Evolutionary conservation across 306 rosid genomes (phyloP).

Genomic region (Corylus heterophylla): DNA sequence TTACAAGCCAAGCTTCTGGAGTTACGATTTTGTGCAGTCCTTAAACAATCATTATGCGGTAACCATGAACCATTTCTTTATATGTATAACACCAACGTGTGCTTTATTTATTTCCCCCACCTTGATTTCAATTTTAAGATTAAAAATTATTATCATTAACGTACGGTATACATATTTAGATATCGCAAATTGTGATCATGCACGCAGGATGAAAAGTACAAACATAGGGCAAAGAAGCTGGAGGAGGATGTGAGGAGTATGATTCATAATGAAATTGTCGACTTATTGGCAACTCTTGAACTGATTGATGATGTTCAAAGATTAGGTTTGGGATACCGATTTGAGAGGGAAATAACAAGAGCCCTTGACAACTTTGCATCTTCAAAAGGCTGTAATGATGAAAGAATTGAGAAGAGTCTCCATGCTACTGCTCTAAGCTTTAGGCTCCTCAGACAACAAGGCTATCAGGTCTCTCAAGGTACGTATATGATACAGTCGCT

Average conservation of each 20-base stretch:
- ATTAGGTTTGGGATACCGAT: slow-evolving; percentile 34
- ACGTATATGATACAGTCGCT: not conserved
- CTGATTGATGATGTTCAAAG: slow-evolving; percentile 36
- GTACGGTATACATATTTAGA: not conserved
- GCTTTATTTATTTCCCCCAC: too few relatives aligned
- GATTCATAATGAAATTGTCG: slow-evolving; percentile 30
- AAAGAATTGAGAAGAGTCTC: not conserved
- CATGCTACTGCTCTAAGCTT: slow-evolving; percentile 43
- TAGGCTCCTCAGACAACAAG: slow-evolving; percentile 53
- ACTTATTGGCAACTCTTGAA: slow-evolving; percentile 25
- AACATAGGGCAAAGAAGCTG: slow-evolving; percentile 15
- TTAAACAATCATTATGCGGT: slow-evolving; percentile 39
- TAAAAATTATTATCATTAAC: too few relatives aligned
- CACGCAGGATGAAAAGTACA: slow-evolving; percentile 23
- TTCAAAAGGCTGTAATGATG: not conserved
- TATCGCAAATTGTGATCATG: not conserved
- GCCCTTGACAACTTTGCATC: slow-evolving; percentile 18
- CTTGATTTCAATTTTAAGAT: too few relatives aligned
- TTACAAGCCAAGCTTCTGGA: slow-evolving; percentile 53
- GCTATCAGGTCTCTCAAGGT: slow-evolving; percentile 43
- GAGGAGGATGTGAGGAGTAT: slow-evolving; percentile 39
- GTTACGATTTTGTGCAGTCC: slow-evolving; percentile 47
- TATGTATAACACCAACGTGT: too few relatives aligned
- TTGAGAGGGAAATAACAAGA: slow-evolving; percentile 35
- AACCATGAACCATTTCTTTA: not conserved